Evolutionary conservation across 108 stramenopile species (phyloP).

Genomic region (Cyclostephanos tholiformis): DNA sequence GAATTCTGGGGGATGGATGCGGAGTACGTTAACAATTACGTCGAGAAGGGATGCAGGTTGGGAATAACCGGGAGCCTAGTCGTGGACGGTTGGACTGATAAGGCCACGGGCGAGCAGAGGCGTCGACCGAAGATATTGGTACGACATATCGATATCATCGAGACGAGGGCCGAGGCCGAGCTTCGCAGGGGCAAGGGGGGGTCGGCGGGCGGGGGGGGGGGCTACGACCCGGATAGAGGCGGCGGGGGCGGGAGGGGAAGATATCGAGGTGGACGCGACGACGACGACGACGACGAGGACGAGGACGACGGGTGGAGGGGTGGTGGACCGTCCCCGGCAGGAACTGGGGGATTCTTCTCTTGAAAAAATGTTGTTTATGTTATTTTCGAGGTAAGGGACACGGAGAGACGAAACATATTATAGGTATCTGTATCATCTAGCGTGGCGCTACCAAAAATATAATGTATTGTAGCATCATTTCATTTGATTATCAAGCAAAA

Average conservation of each 20-base stretch:
- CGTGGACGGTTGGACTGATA: slow-evolving; percentile 72
- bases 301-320: slow-evolving; percentile 34
- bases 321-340: slow-evolving; percentile 36
- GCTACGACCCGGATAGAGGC: background rate
- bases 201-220: slow-evolving; percentile 18
- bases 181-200: slow-evolving; percentile 24
- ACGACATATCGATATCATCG: slow-evolving; percentile 75
- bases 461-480: too few relatives aligned
- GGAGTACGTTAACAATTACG: slow-evolving; percentile 79
- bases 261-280: slow-evolving; percentile 18
- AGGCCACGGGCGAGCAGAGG: slow-evolving; percentile 60
- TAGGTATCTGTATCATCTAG: too few relatives aligned
- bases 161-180: slow-evolving; percentile 77
- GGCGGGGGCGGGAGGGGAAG: slow-evolving; percentile 13
- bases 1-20: slow-evolving; percentile 92
- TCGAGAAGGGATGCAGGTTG: slow-evolving; percentile 74
- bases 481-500: too few relatives aligned
- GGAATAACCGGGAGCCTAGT: slow-evolving; percentile 70
- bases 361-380: slow-evolving; percentile 5
- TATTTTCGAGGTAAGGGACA: background rate
- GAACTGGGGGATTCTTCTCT: slow-evolving; percentile 43
- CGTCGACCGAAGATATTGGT: slow-evolving; percentile 64
- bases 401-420: too few relatives aligned
- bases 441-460: too few relatives aligned
- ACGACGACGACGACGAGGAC: slow-evolving; percentile 31